Conservation (phyloP, 345 rosid species). For the Citrus hindsii region DNA sequence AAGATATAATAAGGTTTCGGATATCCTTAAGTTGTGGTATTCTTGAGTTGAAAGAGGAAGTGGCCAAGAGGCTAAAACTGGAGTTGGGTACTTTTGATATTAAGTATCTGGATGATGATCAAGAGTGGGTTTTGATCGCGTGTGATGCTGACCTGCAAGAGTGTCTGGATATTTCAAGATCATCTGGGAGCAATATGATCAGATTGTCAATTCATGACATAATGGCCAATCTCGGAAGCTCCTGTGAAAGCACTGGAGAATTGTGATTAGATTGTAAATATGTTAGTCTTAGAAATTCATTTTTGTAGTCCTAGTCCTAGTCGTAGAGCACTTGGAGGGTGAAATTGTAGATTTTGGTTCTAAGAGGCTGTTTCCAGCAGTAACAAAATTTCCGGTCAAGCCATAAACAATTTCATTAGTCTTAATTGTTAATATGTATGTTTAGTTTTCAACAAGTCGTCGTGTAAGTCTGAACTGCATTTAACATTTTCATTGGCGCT, state of each 20-base stretch:
- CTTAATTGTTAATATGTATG: not conserved
- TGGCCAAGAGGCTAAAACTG: slow-evolving; percentile 79
- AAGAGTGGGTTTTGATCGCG: slow-evolving; percentile 76
- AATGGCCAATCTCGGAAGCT: slow-evolving; percentile 66
- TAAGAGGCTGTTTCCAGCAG: slow-evolving; percentile 6
- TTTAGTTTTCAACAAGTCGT: not conserved
- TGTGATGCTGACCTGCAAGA: slow-evolving; percentile 85
- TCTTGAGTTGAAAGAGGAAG: slow-evolving; percentile 69
- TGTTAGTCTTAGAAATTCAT: slow-evolving; percentile 14
- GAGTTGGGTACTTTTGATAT: slow-evolving; percentile 74
- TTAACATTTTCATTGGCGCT: not conserved
- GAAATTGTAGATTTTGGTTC: slow-evolving; percentile 20
- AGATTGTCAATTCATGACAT: slow-evolving; percentile 70
- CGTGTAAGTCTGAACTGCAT: not conserved
- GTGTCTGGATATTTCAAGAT: slow-evolving; percentile 66
- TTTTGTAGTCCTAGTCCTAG: slow-evolving; percentile 20
- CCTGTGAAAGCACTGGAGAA: slow-evolving; percentile 85
- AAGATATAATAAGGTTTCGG: slow-evolving; percentile 79
- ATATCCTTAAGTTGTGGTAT: slow-evolving; percentile 52
- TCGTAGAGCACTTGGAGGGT: slow-evolving; percentile 8
- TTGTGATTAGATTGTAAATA: slow-evolving; percentile 23
- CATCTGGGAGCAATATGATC: slow-evolving; percentile 52
- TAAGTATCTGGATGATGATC: slow-evolving; percentile 83
- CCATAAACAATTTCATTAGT: too few species aligned
- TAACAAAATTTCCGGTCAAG: not conserved